Evolutionary conservation across 2,329 filamentous ascomycete genomes (phyloP).

Genomic region (Didymella segeticola): DNA sequence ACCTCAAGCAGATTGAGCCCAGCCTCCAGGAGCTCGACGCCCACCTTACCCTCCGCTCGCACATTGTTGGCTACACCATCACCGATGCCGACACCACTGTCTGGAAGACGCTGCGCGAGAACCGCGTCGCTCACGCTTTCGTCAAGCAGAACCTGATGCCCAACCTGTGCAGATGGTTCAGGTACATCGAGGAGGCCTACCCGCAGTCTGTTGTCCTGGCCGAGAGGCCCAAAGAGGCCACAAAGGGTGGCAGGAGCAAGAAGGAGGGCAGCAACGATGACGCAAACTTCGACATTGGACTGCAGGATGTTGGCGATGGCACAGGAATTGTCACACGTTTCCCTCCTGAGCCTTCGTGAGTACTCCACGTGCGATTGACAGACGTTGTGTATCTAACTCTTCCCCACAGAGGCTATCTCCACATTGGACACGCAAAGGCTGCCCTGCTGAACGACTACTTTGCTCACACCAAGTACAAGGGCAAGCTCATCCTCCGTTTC

Average conservation of each 20-base stretch:
- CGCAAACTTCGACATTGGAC: conserved; percentile 85
- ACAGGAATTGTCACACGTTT: conserved; percentile 84
- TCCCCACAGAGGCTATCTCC: conserved; percentile 75
- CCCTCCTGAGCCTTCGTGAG: conserved; percentile 88
- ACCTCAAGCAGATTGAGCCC: conserved; percentile 84
- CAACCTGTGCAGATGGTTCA: conserved; percentile 87
- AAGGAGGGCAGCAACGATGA: conserved; percentile 83
- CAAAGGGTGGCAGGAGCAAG: conserved; percentile 71
- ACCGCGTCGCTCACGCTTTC: conserved; percentile 82
- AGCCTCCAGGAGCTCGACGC: conserved; percentile 80
- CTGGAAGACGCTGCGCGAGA: conserved; percentile 82
- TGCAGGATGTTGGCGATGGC: conserved; percentile 81
- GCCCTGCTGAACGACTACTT: conserved; percentile 96
- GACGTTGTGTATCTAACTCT: conserved; percentile 16
- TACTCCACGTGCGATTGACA: conserved; percentile 18
- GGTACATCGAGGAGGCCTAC: conserved; percentile 80
- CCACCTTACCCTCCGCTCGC: conserved; percentile 84
- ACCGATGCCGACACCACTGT: conserved; percentile 80
- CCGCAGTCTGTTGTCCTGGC: conserved; percentile 80
- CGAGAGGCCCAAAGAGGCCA: conserved; percentile 44
- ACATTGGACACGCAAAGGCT: conserved; percentile 95
- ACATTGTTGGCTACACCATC: conserved; percentile 80
- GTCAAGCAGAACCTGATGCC: conserved; percentile 78
- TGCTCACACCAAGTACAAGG: conserved; percentile 89
- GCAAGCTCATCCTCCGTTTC: conserved; percentile 88